These are phyloP conservation scores for Cocos nucifera DNA, from an alignment of 176 grass and related monocot species.

Conservation along the genomic window DNA sequence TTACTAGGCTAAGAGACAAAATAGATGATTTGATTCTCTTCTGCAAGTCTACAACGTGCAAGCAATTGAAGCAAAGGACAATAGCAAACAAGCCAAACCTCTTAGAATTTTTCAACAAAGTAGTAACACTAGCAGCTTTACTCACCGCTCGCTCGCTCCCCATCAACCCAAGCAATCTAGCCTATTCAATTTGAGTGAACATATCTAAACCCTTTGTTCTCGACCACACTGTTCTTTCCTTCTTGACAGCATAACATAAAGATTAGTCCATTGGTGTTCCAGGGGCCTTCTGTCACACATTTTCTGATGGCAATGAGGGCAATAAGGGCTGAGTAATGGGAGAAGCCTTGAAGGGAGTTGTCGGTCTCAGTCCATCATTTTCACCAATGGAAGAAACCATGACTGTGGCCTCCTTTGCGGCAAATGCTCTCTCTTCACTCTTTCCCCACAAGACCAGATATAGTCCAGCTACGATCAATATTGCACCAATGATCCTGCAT, in stretches of 20 bases:
- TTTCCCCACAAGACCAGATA: slow-evolving; percentile 97
- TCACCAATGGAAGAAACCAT: slow-evolving; percentile 8
- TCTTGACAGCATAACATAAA: slow-evolving; percentile 3
- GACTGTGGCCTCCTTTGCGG: slow-evolving; percentile 22
- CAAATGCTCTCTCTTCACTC: slow-evolving; percentile 50
- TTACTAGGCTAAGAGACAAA: not conserved
- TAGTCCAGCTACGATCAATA: slow-evolving; percentile 67
- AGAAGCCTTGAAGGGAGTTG: slow-evolving; percentile 26
- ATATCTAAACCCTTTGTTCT: not conserved
- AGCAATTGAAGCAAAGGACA: not conserved
- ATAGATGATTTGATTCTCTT: slow-evolving; percentile 2
- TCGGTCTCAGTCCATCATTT: not conserved
- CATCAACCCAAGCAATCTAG: too few relatives aligned
- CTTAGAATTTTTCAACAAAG: slow-evolving; percentile 3
- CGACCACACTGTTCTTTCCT: not conserved
- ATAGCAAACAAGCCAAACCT: slow-evolving; percentile 7
- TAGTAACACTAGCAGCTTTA: not conserved
- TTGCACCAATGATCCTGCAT: slow-evolving; percentile 69
- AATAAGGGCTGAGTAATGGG: slow-evolving; percentile 62
- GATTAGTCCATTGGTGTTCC: not conserved
- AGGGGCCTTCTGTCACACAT: slow-evolving; percentile 28
- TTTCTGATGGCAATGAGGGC: slow-evolving; percentile 50
- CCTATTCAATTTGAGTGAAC: not conserved
- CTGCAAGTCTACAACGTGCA: slow-evolving; percentile 3
- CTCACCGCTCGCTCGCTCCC: too few relatives aligned